These are phyloP conservation scores for Clavispora fructus DNA, from an alignment of 805 yeast genomes.

Conservation along the genomic window DNA sequence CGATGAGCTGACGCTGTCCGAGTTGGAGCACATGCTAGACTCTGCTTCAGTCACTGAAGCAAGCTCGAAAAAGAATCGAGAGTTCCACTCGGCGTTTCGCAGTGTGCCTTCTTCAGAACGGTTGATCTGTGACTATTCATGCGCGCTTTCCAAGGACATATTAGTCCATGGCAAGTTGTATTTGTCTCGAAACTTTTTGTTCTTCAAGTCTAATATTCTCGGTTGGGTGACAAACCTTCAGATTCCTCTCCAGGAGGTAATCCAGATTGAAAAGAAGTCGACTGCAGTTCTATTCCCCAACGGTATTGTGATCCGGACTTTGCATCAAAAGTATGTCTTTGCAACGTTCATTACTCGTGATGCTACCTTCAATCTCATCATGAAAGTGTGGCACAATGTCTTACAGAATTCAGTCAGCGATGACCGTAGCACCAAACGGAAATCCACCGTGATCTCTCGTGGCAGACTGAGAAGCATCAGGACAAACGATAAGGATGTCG, in stretches of 20 bases:
- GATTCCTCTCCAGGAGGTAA: constrained; percentile 56
- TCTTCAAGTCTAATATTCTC: constrained; percentile 62
- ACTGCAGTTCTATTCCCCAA: constrained; percentile 69
- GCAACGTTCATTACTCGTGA: constrained; percentile 65
- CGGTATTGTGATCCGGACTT: constrained; percentile 58
- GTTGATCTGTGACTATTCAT: constrained; percentile 56
- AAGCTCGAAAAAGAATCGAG: constrained; percentile 44
- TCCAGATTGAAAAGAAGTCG: constrained; percentile 57
- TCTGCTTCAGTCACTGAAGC: constrained; percentile 4
- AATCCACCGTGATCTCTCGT: not conserved
- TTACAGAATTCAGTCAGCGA: constrained; percentile 16
- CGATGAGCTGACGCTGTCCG: constrained; percentile 10
- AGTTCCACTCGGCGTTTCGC: constrained; percentile 57
- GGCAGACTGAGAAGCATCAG: not conserved
- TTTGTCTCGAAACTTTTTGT: constrained; percentile 48
- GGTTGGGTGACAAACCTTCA: constrained; percentile 60
- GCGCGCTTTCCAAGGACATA: constrained; percentile 64
- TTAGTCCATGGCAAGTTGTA: constrained; percentile 63
- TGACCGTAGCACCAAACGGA: not conserved
- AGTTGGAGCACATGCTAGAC: constrained; percentile 7
- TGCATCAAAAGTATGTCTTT: constrained; percentile 58
- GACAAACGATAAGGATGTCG: not conserved
- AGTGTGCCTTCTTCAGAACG: constrained; percentile 46
- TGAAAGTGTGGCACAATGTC: constrained; percentile 55
- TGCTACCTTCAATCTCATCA: constrained; percentile 43